phyloP scores from a whole-genome alignment of 495 filamentous ascomycete species.

The Daldinia caldariorum region DNA sequence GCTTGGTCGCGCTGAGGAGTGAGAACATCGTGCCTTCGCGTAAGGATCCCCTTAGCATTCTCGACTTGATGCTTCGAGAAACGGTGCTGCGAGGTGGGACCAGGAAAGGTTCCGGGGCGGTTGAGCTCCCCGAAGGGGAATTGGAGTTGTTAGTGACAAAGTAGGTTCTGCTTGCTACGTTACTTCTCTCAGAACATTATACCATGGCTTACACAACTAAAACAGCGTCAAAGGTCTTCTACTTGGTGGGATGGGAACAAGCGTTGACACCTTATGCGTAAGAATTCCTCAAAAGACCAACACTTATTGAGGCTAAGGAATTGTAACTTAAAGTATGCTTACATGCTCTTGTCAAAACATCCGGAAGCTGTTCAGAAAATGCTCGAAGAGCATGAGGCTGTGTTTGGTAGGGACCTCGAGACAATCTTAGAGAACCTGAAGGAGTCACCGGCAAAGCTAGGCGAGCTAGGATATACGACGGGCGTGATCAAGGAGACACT shows the following conservation, averaged over 20 bases:
- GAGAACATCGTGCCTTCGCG: slow-evolving; percentile 31
- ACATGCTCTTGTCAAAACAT: slow-evolving; percentile 1
- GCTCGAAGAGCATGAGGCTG: background rate
- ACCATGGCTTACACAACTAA: background rate
- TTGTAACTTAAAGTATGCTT: background rate
- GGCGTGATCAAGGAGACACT: background rate
- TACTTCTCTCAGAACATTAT: background rate
- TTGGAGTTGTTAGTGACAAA: background rate
- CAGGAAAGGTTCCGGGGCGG: background rate
- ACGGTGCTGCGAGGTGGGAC: slow-evolving; percentile 15
- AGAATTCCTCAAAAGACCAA: background rate
- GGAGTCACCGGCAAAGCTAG: background rate
- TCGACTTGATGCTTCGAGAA: slow-evolving; percentile 40
- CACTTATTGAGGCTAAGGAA: background rate
- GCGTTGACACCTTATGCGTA: background rate
- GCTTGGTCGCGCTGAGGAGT: slow-evolving; percentile 13
- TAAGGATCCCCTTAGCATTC: slow-evolving; percentile 30
- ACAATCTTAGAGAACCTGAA: background rate
- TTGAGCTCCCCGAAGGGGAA: background rate
- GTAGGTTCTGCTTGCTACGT: background rate
- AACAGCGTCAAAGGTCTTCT: background rate
- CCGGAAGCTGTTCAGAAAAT: background rate
- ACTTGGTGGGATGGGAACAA: background rate
- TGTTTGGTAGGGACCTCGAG: background rate
- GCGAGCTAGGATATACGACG: background rate